Conservation (phyloP, 2,329 filamentous ascomycete genomes). For the Leptographium flavum region DNA sequence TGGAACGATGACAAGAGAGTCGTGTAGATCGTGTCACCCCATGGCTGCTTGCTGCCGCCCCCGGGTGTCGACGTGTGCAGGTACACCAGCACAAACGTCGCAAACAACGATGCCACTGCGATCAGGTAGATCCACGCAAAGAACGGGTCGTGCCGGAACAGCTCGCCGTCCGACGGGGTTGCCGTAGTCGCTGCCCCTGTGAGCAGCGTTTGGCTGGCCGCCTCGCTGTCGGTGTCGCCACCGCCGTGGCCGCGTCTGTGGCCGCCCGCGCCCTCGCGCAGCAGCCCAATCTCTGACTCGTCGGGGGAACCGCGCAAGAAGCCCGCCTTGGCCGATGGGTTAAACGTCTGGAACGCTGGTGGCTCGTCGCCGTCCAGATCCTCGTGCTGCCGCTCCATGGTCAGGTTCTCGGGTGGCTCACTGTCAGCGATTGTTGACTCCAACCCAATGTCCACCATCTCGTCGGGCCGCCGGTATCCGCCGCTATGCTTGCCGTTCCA, state of each 20-base stretch:
- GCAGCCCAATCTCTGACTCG: slow-evolving; percentile 33
- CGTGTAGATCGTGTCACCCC: slow-evolving; percentile 90
- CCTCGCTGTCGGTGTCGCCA: slow-evolving; percentile 19
- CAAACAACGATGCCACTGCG: slow-evolving; percentile 66
- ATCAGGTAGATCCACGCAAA: slow-evolving; percentile 88
- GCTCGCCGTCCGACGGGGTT: slow-evolving; percentile 44
- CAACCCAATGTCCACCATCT: slow-evolving; percentile 75
- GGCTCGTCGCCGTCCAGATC: slow-evolving; percentile 20
- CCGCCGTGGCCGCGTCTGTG: no score
- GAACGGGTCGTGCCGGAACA: slow-evolving; percentile 75
- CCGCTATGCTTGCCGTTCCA: slow-evolving; percentile 45
- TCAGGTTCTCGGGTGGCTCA: slow-evolving; percentile 46
- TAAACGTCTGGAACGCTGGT: slow-evolving; percentile 49
- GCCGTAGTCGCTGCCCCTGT: slow-evolving; percentile 29
- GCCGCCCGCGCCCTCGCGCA: slow-evolving; percentile 21
- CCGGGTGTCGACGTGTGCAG: slow-evolving; percentile 64
- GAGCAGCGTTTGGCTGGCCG: slow-evolving; percentile 11
- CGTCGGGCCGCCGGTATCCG: slow-evolving; percentile 15
- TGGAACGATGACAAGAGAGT: slow-evolving; percentile 77
- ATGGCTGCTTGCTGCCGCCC: slow-evolving; percentile 42
- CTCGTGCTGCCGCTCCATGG: slow-evolving; percentile 13
- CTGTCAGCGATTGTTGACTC: slow-evolving; percentile 49
- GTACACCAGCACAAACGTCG: slow-evolving; percentile 79
- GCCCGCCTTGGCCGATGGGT: slow-evolving; percentile 21
- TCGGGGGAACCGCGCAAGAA: slow-evolving; percentile 27